These are phyloP conservation scores for Vitis hybrid DNA, from an alignment of 177 flowering plant genomes.

Conservation along the genomic window DNA sequence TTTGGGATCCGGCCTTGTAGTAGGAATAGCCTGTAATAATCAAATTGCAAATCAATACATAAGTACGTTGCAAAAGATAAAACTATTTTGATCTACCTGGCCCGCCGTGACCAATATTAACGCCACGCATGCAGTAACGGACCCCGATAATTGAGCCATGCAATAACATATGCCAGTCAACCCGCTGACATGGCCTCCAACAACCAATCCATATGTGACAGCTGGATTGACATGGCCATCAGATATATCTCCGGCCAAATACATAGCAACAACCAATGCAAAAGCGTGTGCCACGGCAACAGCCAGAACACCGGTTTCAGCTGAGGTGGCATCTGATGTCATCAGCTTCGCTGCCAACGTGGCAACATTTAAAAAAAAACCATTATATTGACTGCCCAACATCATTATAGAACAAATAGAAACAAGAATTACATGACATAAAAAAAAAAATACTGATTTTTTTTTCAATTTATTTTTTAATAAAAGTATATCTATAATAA, in stretches of 20 bases:
- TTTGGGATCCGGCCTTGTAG: not conserved
- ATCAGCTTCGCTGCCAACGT: not conserved
- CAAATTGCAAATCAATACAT: not conserved
- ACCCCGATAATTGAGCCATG: conserved; percentile 10
- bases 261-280: no score
- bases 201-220: conserved; percentile 13
- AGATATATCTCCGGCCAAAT: no score
- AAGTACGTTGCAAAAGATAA: no score
- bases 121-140: conserved; percentile 9
- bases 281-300: no score
- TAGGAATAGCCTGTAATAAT: conserved; percentile 10
- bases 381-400: no score
- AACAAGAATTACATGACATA: no score
- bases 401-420: no score
- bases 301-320: not conserved
- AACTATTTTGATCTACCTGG: not conserved
- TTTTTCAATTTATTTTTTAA: no score
- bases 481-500: no score
- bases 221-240: conserved; percentile 17
- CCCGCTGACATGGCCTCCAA: conserved; percentile 11
- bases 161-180: conserved; percentile 10
- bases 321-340: not conserved
- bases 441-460: no score
- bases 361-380: no score
- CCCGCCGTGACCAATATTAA: conserved; percentile 8